A percentile compares a stretch with the other conserved stretches of the same genome.
phyloP scores from a whole-genome alignment of 257 asterid genomes.

The Anisodus acutangulus region DNA sequence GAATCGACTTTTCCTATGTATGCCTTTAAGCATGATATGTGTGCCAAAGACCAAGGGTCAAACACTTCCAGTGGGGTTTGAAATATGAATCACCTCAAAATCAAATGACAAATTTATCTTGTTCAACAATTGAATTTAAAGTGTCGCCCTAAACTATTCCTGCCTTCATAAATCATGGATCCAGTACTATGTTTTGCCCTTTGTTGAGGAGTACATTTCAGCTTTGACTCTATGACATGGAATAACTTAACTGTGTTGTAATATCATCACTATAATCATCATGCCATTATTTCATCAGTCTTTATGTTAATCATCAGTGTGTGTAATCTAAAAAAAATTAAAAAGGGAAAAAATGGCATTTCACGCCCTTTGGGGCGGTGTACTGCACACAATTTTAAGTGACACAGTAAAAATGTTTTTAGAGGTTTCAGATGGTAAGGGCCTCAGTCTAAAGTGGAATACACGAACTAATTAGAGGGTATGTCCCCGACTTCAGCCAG shows the following conservation, averaged over 20 bases:
- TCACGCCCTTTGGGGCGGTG: too few relatives aligned
- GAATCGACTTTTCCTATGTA: not conserved
- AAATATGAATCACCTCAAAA: not conserved
- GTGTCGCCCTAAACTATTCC: not conserved
- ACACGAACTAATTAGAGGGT: too few relatives aligned
- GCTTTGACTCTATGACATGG: not conserved
- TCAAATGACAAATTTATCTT: not conserved
- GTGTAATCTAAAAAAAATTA: not conserved
- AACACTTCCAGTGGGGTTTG: not conserved
- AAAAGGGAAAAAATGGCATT: too few relatives aligned
- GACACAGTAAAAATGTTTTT: too few relatives aligned
- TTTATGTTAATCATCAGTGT: not conserved
- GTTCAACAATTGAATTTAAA: not conserved
- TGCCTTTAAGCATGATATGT: not conserved
- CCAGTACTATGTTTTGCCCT: not conserved
- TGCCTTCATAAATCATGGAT: not conserved
- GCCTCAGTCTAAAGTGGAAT: too few relatives aligned
- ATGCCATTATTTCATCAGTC: not conserved
- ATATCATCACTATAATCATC: not conserved
- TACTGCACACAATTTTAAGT: too few relatives aligned
- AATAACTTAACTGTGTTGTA: not conserved
- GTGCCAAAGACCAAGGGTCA: not conserved
- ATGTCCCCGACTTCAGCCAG: too few relatives aligned
- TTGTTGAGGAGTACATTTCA: not conserved
- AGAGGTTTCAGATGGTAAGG: too few relatives aligned